Conservation (phyloP, 306 rosid genomes). For the Bauhinia variegata region DNA sequence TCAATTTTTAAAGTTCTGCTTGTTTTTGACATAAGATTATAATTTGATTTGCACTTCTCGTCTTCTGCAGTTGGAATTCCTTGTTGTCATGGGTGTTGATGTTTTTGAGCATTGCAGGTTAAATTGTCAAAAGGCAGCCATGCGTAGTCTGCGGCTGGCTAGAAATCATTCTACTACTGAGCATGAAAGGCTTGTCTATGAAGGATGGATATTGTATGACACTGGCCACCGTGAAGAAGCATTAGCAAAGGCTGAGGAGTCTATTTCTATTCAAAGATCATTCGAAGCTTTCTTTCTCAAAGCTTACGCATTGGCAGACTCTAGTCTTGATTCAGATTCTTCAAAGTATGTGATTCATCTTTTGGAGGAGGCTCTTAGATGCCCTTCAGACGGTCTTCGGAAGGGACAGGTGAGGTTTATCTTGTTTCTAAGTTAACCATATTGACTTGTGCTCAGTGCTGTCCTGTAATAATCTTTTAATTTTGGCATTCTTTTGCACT, state of each 20-base stretch:
- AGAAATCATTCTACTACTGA: constrained; percentile 73
- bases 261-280: constrained; percentile 83
- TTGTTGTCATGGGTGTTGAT: constrained; percentile 15
- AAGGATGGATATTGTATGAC: constrained; percentile 95
- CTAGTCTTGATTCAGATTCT: constrained; percentile 72
- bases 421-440: constrained; percentile 13
- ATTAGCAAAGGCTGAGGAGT: constrained; percentile 81
- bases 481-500: constrained; percentile 30
- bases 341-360: constrained; percentile 68
- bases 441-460: constrained; percentile 27
- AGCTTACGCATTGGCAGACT: constrained; percentile 84
- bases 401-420: constrained; percentile 79
- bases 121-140: constrained; percentile 89
- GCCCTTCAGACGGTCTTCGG: constrained; percentile 95
- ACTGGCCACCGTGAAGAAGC: constrained; percentile 94
- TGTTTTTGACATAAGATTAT: neutral
- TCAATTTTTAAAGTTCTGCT: constrained; percentile 20
- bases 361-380: constrained; percentile 84
- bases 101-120: constrained; percentile 53
- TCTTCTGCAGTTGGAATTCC: neutral
- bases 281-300: constrained; percentile 94
- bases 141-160: constrained; percentile 82
- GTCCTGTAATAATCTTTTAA: constrained; percentile 26
- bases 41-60: neutral
- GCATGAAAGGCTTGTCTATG: constrained; percentile 84